Base-by-base conservation (phyloP, 1,284 basidiomycete genomes). In the Microbotryum violaceum region DNA sequence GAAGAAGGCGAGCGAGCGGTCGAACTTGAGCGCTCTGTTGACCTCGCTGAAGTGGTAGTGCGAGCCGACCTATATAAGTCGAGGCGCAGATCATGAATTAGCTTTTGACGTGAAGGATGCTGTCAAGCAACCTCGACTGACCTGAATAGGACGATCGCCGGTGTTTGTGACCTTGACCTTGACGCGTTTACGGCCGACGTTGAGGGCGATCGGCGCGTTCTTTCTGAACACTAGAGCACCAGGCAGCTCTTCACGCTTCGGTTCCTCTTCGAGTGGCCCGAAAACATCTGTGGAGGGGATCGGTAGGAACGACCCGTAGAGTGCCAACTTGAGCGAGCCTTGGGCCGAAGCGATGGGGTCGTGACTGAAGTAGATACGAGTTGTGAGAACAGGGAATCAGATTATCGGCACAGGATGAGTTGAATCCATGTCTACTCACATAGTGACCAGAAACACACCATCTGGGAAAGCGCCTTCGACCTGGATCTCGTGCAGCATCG, bases 131-230 rank as follows among this genome's bases (percentile, higher is more conserved):
- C 12, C 7, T 21, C 6, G 1, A 67, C 75, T 61, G 60, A 87
- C 88, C 80, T 97, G 94, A 61, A 98, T 86, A 5, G 94, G 94
- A 27, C 94, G 81, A 75, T 97, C 94, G 0, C 94, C 93, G 47
- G 85, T 88, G 77, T 99, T 98, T 42, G 86, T 89, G 47, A 98
- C 91, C 46, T 81, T 80, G 55, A 98, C 75, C 63, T 78, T 78
- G 64, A 92, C 79, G 27, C 89, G 81, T 62, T 84, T 77, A 29
- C 91, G 78, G 2, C 83, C 85, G 48, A 80, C 77, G 72, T 92
- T 96, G 67, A 98, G 82, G 16, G 81, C 72, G 66, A 98, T 89
- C 33, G 79, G 78, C 23, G 56, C 45, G 31, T 85, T 81, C 60
- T 85, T 82, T 57, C 79, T 79, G 48, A 85, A 81, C 18, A 92